A percentile compares a stretch with the other conserved stretches of the same genome.
Evolutionary conservation across 805 yeast species (phyloP).

Genomic region (Starmerella ratchasimensis): DNA sequence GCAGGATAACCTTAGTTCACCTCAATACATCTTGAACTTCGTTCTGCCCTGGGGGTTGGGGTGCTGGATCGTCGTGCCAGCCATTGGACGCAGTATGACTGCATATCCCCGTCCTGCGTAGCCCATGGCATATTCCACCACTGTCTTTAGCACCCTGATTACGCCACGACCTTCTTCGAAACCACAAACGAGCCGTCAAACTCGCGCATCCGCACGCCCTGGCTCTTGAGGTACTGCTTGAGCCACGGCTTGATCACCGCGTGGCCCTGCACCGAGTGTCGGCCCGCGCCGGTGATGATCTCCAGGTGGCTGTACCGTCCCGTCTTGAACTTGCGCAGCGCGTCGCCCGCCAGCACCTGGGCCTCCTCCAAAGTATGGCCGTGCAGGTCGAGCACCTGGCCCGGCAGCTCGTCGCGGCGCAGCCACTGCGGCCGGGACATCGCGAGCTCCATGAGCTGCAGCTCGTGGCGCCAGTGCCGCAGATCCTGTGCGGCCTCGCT

Average conservation of each 20-base stretch:
- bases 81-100: too few species aligned
- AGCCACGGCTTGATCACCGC: conserved; percentile 15
- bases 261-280: conserved; percentile 10
- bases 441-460: conserved; percentile 5
- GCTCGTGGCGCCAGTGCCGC: background rate
- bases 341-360: conserved; percentile 5
- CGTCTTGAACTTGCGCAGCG: background rate
- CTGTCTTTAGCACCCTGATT: too few species aligned
- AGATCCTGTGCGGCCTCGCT: conserved; percentile 1
- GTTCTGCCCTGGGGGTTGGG: too few species aligned
- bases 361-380: conserved; percentile 13
- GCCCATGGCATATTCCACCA: too few species aligned
- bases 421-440: conserved; percentile 1
- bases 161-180: background rate
- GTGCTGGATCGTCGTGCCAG: too few species aligned
- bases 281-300: conserved; percentile 15
- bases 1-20: too few species aligned
- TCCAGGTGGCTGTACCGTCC: conserved; percentile 2
- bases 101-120: too few species aligned
- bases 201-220: conserved; percentile 5
- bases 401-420: background rate
- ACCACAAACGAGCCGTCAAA: conserved; percentile 14
- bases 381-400: conserved; percentile 11
- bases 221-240: conserved; percentile 4
- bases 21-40: too few species aligned